Evolutionary conservation across 805 yeast genomes (phyloP).

Genomic region (Metschnikowia lochheadii): DNA sequence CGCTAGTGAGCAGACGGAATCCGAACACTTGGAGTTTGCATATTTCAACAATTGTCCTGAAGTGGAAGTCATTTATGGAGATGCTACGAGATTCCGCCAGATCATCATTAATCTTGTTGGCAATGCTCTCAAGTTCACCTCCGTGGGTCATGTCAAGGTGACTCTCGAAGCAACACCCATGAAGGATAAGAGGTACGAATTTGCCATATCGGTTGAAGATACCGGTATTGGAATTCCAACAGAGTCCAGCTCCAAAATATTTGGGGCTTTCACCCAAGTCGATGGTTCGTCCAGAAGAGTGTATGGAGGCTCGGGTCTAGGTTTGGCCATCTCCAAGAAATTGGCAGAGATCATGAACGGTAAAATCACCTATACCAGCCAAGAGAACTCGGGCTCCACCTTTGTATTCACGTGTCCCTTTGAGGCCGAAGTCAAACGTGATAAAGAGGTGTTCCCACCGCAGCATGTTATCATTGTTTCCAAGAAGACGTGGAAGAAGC

Average conservation of each 20-base stretch:
- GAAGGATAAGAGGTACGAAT: constrained; percentile 31
- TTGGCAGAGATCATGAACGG: constrained; percentile 50
- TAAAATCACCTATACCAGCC: constrained; percentile 40
- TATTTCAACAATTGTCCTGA: constrained; percentile 40
- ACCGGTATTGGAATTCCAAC: constrained; percentile 54
- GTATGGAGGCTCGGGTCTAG: constrained; percentile 52
- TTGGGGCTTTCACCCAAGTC: constrained; percentile 53
- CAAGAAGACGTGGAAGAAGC: constrained; percentile 25
- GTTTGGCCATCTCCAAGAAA: constrained; percentile 46
- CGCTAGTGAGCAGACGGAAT: constrained; percentile 45
- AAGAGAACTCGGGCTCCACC: constrained; percentile 45
- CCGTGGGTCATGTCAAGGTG: constrained; percentile 39
- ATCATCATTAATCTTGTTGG: constrained; percentile 50
- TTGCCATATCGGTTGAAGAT: constrained; percentile 41
- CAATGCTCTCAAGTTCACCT: constrained; percentile 51
- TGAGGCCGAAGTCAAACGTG: constrained; percentile 24
- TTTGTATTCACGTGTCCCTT: constrained; percentile 36
- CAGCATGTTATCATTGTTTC: constrained; percentile 32
- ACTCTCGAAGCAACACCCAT: constrained; percentile 29
- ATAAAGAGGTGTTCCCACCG: constrained; percentile 4
- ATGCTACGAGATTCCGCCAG: constrained; percentile 47
- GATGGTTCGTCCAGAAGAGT: constrained; percentile 50
- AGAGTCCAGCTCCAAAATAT: constrained; percentile 41
- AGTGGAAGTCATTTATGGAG: constrained; percentile 41
- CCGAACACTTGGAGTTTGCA: constrained; percentile 43